phyloP scores from a whole-genome alignment of 1,139 yeast species.

The Protomyces inouyei region DNA sequence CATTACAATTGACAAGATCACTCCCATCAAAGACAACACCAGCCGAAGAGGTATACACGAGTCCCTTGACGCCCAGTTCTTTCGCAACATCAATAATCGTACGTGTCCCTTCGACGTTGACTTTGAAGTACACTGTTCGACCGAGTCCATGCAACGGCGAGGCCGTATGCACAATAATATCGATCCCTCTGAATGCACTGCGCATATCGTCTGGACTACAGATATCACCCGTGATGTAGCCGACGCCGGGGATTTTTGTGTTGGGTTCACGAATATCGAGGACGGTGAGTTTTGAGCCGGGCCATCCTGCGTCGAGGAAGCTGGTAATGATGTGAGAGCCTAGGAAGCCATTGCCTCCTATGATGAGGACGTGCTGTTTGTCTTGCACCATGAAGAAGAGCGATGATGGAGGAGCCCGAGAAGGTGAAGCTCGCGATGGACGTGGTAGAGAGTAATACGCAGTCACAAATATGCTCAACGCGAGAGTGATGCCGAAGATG shows the following conservation, averaged over 20 bases:
- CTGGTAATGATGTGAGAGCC: slow-evolving; percentile 89
- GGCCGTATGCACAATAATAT: slow-evolving; percentile 89
- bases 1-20: slow-evolving; percentile 86
- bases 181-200: slow-evolving; percentile 55
- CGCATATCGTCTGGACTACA: slow-evolving; percentile 67
- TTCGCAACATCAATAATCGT: slow-evolving; percentile 66
- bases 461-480: no score
- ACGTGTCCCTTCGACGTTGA: slow-evolving; percentile 83
- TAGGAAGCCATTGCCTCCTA: slow-evolving; percentile 57
- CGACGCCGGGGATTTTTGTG: slow-evolving; percentile 67
- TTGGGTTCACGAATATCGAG: slow-evolving; percentile 67
- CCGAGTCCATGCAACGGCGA: slow-evolving; percentile 90
- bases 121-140: slow-evolving; percentile 75
- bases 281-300: slow-evolving; percentile 48
- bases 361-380: slow-evolving; percentile 6
- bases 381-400: not conserved
- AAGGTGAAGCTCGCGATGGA: no score
- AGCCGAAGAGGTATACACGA: slow-evolving; percentile 94
- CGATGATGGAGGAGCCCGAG: not conserved
- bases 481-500: no score
- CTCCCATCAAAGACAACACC: slow-evolving; percentile 95
- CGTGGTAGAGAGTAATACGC: no score
- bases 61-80: slow-evolving; percentile 51
- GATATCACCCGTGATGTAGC: slow-evolving; percentile 74
- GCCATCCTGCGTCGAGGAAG: slow-evolving; percentile 65